Evolutionary conservation across 768 basidiomycete species (phyloP).

Genomic region (Boletus sp.): DNA sequence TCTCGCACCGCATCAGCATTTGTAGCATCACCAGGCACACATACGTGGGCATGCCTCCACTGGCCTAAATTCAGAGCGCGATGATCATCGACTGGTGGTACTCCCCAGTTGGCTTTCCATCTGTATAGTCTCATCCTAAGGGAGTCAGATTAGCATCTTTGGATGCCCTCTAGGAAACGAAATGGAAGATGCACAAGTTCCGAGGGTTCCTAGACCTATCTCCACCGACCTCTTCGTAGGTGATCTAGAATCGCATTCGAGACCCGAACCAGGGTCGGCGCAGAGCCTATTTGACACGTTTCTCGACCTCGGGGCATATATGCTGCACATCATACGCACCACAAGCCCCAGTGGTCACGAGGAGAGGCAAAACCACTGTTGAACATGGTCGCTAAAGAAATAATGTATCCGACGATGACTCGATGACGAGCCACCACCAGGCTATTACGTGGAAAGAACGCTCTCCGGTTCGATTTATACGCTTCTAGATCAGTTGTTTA

Average conservation of each 20-base stretch:
- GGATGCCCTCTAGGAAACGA: neutral
- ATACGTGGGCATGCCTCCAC: constrained; percentile 4
- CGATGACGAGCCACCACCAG: constrained; percentile 57
- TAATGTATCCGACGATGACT: constrained; percentile 60
- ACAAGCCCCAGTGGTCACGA: constrained; percentile 56
- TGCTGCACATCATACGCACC: constrained; percentile 25
- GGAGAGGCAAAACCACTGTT: constrained; percentile 50
- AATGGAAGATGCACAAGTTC: constrained; percentile 43
- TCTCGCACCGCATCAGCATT: constrained; percentile 48
- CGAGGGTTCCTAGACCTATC: constrained; percentile 60
- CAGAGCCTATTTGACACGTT: constrained; percentile 31
- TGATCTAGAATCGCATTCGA: constrained; percentile 55
- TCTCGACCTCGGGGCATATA: neutral
- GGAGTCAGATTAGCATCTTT: neutral
- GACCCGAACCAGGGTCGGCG: constrained; percentile 56
- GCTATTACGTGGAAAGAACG: constrained; percentile 58
- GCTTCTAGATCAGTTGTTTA: neutral
- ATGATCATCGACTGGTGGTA: constrained; percentile 65
- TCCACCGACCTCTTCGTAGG: constrained; percentile 51
- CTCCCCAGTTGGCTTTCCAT: constrained; percentile 58
- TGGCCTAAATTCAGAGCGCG: constrained; percentile 36
- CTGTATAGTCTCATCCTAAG: constrained; percentile 56
- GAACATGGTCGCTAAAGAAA: constrained; percentile 49
- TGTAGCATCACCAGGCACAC: constrained; percentile 37
- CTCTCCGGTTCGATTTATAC: constrained; percentile 54